Evolutionary conservation across 2,329 filamentous ascomycete species (phyloP).

Genomic region (Penicillium sp.): DNA sequence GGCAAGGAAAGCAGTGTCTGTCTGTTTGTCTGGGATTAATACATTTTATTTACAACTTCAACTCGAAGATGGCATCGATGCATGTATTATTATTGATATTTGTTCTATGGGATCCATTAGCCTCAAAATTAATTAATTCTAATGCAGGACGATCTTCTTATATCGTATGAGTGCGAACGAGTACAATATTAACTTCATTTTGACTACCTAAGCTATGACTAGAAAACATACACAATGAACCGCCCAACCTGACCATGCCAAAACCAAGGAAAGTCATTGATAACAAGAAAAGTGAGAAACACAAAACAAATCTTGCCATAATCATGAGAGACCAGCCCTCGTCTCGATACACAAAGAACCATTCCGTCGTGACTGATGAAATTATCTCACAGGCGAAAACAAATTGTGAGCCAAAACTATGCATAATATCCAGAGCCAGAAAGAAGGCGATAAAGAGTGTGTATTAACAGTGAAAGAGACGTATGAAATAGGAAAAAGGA

Average conservation of each 20-base stretch:
- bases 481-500: neutral
- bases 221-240: neutral
- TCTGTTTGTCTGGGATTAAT: neutral
- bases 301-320: neutral
- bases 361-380: neutral
- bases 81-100: neutral
- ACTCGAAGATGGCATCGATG: neutral
- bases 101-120: neutral
- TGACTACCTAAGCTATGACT: neutral
- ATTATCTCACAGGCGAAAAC: neutral
- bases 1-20: neutral
- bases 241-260: neutral
- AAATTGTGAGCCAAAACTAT: neutral
- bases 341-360: neutral
- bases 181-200: neutral
- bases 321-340: conserved; percentile 1
- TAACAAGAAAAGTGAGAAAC: neutral
- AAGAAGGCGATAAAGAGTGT: neutral
- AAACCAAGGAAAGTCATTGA: neutral
- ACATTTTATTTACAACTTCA: neutral
- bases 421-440: neutral
- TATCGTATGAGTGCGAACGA: too few relatives aligned
- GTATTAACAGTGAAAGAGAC: neutral
- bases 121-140: neutral
- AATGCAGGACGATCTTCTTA: neutral